These are phyloP conservation scores for Candida sithepensis DNA, from an alignment of 805 yeast genomes.

Conservation along the genomic window DNA sequence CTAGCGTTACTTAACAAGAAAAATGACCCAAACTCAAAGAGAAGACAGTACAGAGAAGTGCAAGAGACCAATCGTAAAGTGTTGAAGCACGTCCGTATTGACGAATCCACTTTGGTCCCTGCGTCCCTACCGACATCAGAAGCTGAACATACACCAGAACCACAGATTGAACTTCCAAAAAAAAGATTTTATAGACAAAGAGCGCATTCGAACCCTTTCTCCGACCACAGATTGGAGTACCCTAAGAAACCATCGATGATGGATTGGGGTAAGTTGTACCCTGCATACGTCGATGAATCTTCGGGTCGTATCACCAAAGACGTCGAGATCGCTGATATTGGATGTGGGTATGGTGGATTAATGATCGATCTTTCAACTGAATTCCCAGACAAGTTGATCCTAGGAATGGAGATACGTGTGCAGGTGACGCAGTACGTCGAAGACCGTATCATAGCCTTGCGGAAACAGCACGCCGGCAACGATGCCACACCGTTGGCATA, in stretches of 20 bases:
- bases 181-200: slow-evolving; percentile 91
- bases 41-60: slow-evolving; percentile 47
- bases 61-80: slow-evolving; percentile 42
- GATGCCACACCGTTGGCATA: slow-evolving; percentile 35
- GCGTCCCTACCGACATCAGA: slow-evolving; percentile 4
- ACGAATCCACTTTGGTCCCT: slow-evolving; percentile 21
- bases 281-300: slow-evolving; percentile 44
- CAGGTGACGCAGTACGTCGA: slow-evolving; percentile 97
- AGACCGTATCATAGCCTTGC: slow-evolving; percentile 86
- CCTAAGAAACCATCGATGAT: slow-evolving; percentile 76
- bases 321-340: slow-evolving; percentile 92
- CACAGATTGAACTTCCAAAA: slow-evolving; percentile 52
- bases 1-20: neutral
- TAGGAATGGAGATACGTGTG: slow-evolving; percentile 97
- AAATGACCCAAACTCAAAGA: slow-evolving; percentile 29
- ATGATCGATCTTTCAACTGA: slow-evolving; percentile 73
- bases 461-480: slow-evolving; percentile 42
- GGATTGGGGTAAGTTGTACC: slow-evolving; percentile 84
- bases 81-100: slow-evolving; percentile 44
- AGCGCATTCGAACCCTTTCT: slow-evolving; percentile 96
- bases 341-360: slow-evolving; percentile 97
- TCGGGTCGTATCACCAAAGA: slow-evolving; percentile 41
- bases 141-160: slow-evolving; percentile 17
- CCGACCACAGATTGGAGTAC: slow-evolving; percentile 89
- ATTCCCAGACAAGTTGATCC: slow-evolving; percentile 67